Base-by-base conservation (phyloP, 768 basidiomycete species). In the Russula sp. region DNA sequence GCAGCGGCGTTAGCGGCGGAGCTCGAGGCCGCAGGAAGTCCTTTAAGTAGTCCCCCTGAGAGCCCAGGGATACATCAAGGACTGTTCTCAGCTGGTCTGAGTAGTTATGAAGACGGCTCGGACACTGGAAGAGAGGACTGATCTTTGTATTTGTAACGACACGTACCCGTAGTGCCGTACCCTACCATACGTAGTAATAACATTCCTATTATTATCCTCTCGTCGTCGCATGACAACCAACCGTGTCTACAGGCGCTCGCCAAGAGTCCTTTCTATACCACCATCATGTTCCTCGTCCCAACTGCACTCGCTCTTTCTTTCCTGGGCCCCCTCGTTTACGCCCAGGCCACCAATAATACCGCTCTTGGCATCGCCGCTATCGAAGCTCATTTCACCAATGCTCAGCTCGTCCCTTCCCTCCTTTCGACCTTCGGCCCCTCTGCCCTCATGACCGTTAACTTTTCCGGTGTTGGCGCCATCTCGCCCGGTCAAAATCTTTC, bases 321-420 rank as follows among this genome's bases (percentile, higher is more conserved):
- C 60, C 68, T 84, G 66, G 67, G 76, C 56, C 74, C 77, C 36
- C 70, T 79, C 68, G 75, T 74, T 59, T 64, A 70, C 39, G 82
- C 82, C 25, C 83, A 86, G 70, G 66, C 70, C 20, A 41, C 10
- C 45, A 59, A 73, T 59, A 75, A 75, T 58, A 72, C 73, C 38
- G 63, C 69, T 22, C 64, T 84, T 39, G 78, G 78, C 59, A 74
- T 88, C 50, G 77, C 77, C 58, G 83, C 81, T 39, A 82, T 88
- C 55, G 74, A 86, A 69, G 89, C 88, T 22, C 84, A 90, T 71
- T 87, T 91, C 71, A 72, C 67, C 14, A 79, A 81, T 61, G 77
- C 84, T 18, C 76, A 73, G 52, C 72, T 92, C 64, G 83, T 87
- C 45, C 89, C 91, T 1, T 73, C 79, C 56, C 72, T 87, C 49